Evolutionary conservation across 1,139 yeast species (phyloP).

Genomic region (Debaryomyces robertsiae): DNA sequence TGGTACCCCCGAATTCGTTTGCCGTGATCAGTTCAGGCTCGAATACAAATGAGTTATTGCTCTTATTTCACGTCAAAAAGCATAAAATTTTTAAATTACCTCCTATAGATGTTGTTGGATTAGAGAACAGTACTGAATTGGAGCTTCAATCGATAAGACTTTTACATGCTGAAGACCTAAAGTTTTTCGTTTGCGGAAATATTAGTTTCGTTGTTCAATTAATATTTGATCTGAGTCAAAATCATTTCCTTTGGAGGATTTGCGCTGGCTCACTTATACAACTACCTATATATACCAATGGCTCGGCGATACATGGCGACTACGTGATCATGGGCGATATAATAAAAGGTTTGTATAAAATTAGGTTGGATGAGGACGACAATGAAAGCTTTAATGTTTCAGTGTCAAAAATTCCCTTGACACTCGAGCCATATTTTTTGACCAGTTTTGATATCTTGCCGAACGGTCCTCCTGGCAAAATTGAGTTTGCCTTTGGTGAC

Average conservation of each 20-base stretch:
- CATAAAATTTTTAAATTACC: slow-evolving; percentile 14
- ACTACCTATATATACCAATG: slow-evolving; percentile 18
- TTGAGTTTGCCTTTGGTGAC: slow-evolving; percentile 28
- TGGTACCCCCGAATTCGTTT: slow-evolving; percentile 13
- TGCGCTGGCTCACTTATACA: slow-evolving; percentile 13
- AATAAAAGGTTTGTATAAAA: slow-evolving; percentile 22
- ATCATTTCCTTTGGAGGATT: slow-evolving; percentile 16
- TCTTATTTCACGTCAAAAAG: slow-evolving; percentile 17
- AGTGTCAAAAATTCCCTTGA: slow-evolving; percentile 10
- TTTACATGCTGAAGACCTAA: slow-evolving; percentile 11
- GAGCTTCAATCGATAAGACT: slow-evolving; percentile 16
- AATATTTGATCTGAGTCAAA: slow-evolving; percentile 4
- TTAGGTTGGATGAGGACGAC: slow-evolving; percentile 1
- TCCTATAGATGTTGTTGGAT: slow-evolving; percentile 16
- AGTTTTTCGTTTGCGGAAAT: slow-evolving; percentile 20
- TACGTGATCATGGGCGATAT: slow-evolving; percentile 23
- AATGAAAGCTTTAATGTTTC: background rate
- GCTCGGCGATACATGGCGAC: slow-evolving; percentile 13
- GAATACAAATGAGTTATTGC: slow-evolving; percentile 14
- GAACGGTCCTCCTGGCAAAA: slow-evolving; percentile 2
- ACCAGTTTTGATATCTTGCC: slow-evolving; percentile 17
- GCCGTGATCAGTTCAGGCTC: slow-evolving; percentile 19
- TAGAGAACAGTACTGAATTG: slow-evolving; percentile 15
- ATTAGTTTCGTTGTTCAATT: slow-evolving; percentile 17
- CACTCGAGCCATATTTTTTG: slow-evolving; percentile 18